phyloP scores from a whole-genome alignment of 2,329 filamentous ascomycete genomes.

The Drechmeria coniospora region DNA sequence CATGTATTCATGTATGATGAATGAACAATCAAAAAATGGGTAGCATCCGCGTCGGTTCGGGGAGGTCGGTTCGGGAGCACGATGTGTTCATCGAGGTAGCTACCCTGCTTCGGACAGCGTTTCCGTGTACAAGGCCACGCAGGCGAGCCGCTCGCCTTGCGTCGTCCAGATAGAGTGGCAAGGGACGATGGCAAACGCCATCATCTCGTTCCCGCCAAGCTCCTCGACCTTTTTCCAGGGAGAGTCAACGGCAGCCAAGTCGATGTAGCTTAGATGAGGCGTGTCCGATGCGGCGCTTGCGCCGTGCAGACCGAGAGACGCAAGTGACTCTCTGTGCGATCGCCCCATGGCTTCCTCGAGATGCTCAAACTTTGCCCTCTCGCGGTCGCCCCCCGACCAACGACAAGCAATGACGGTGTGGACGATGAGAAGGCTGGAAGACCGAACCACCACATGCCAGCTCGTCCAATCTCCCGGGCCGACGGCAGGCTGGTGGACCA shows the following conservation, averaged over 20 bases:
- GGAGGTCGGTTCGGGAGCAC: neutral
- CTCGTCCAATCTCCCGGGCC: constrained; percentile 11
- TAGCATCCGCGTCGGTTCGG: no score
- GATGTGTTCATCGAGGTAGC: constrained; percentile 4
- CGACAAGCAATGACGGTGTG: constrained; percentile 15
- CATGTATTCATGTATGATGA: no score
- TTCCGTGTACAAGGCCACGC: constrained; percentile 17
- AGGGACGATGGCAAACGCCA: constrained; percentile 14
- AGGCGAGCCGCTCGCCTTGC: constrained; percentile 14
- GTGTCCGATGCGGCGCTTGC: constrained; percentile 2
- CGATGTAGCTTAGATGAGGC: constrained; percentile 19
- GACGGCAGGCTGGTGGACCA: constrained; percentile 7
- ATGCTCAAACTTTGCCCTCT: constrained; percentile 1
- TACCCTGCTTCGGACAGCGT: constrained; percentile 3
- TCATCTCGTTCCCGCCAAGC: neutral
- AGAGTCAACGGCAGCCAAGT: constrained; percentile 8
- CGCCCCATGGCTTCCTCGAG: constrained; percentile 7
- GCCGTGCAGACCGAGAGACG: constrained; percentile 6
- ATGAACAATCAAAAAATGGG: no score
- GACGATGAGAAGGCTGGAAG: constrained; percentile 9
- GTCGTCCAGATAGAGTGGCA: constrained; percentile 21
- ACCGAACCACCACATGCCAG: constrained; percentile 14
- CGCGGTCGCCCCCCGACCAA: neutral
- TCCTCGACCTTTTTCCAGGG: constrained; percentile 6
- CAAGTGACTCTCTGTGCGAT: constrained; percentile 10